Evolutionary conservation across 2,329 filamentous ascomycete species (phyloP).

Genomic region (Escovopsis sp.): DNA sequence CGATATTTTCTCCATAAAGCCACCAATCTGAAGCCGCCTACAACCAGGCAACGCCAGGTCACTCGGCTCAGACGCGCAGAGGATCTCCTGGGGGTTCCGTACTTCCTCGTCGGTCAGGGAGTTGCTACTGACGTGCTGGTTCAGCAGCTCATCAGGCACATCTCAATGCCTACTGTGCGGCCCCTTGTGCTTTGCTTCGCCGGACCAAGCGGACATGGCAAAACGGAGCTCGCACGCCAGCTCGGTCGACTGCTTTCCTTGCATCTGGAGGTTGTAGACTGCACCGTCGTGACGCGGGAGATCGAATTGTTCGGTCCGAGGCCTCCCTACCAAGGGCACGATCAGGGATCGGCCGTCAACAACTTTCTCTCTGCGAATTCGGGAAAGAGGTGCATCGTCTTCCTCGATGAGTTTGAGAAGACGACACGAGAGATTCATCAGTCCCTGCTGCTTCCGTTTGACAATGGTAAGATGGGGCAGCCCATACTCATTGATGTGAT

Average conservation of each 20-base stretch:
- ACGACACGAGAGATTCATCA: conserved; percentile 24
- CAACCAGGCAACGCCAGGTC: conserved; percentile 13
- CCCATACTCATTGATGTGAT: no score
- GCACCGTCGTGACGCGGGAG: conserved; percentile 21
- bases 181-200: conserved; percentile 19
- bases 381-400: conserved; percentile 26
- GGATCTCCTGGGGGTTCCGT: conserved; percentile 17
- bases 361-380: conserved; percentile 28
- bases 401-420: conserved; percentile 38
- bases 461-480: conserved; percentile 20
- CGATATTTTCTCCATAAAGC: conserved; percentile 18
- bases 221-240: conserved; percentile 30
- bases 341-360: conserved; percentile 28
- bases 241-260: conserved; percentile 26
- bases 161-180: neutral
- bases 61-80: conserved; percentile 11
- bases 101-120: conserved; percentile 21
- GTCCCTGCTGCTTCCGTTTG: conserved; percentile 28
- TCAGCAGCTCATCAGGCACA: conserved; percentile 2
- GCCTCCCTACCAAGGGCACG: conserved; percentile 17
- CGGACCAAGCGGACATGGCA: conserved; percentile 33
- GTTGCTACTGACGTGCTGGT: conserved; percentile 15
- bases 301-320: conserved; percentile 29
- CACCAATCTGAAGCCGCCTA: conserved; percentile 9
- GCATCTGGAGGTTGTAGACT: conserved; percentile 23